These are phyloP conservation scores for Saccharata proteae DNA, from an alignment of 2,329 filamentous ascomycete species.

Conservation along the genomic window DNA sequence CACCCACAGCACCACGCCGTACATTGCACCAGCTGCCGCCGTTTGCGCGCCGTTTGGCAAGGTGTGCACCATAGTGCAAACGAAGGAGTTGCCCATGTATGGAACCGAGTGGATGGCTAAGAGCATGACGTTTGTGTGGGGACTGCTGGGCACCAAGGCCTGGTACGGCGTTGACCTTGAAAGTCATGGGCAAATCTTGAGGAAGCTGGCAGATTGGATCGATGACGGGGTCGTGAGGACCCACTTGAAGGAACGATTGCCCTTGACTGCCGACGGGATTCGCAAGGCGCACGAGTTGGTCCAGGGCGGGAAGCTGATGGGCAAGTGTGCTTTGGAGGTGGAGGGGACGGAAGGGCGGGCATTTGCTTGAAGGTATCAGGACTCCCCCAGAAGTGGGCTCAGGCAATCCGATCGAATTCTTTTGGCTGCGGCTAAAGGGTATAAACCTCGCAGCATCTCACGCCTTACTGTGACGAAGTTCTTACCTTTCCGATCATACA, in stretches of 20 bases:
- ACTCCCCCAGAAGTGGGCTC: too few species aligned
- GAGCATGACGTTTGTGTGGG: slow-evolving; percentile 31
- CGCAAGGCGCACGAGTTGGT: slow-evolving; percentile 28
- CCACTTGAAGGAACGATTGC: slow-evolving; percentile 25
- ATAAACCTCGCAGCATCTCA: too few species aligned
- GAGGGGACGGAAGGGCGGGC: slow-evolving; percentile 17
- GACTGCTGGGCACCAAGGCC: slow-evolving; percentile 29
- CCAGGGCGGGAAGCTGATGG: slow-evolving; percentile 25
- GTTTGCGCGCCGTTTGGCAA: slow-evolving; percentile 34
- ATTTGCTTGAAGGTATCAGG: slow-evolving; percentile 13
- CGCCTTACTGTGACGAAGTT: too few species aligned
- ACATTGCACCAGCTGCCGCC: slow-evolving; percentile 25
- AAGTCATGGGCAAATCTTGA: slow-evolving; percentile 28
- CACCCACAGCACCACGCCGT: slow-evolving; percentile 30
- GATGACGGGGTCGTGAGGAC: slow-evolving; percentile 27
- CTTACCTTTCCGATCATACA: too few species aligned
- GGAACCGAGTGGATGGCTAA: slow-evolving; percentile 36
- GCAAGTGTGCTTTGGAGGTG: slow-evolving; percentile 22
- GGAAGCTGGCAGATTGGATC: slow-evolving; percentile 21
- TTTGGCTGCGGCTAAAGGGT: too few species aligned
- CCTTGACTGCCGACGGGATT: slow-evolving; percentile 25
- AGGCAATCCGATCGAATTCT: too few species aligned
- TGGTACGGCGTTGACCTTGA: slow-evolving; percentile 29
- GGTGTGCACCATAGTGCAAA: slow-evolving; percentile 35
- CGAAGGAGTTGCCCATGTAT: slow-evolving; percentile 30